Evolutionary conservation across 2,329 filamentous ascomycete genomes (phyloP).

Genomic region (Fusarium chaquense): DNA sequence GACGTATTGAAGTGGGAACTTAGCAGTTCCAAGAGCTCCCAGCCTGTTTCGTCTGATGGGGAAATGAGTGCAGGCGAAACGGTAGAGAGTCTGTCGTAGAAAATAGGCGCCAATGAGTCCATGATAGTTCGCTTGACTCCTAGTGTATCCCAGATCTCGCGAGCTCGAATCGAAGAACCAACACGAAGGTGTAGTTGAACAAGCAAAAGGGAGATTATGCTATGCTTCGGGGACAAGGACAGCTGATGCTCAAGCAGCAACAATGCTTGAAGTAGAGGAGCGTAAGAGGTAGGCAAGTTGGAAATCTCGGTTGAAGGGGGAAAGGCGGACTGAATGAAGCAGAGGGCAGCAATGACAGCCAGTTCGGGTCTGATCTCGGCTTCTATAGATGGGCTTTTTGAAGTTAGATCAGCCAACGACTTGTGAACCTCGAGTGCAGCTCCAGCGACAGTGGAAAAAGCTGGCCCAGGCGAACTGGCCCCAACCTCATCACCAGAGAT

Average conservation of each 20-base stretch:
- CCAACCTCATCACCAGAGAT: slow-evolving; percentile 43
- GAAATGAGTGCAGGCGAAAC: slow-evolving; percentile 59
- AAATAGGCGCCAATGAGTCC: slow-evolving; percentile 67
- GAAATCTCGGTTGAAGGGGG: slow-evolving; percentile 39
- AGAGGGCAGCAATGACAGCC: slow-evolving; percentile 52
- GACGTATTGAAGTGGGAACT: slow-evolving; percentile 61
- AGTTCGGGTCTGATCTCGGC: slow-evolving; percentile 51
- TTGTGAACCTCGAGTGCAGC: slow-evolving; percentile 39
- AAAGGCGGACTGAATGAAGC: slow-evolving; percentile 51
- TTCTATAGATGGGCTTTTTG: slow-evolving; percentile 36
- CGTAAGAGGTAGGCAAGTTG: slow-evolving; percentile 36
- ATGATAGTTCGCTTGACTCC: slow-evolving; percentile 69
- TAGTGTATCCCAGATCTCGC: slow-evolving; percentile 62
- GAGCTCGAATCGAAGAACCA: slow-evolving; percentile 61
- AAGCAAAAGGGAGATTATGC: slow-evolving; percentile 62
- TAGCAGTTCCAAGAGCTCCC: slow-evolving; percentile 57
- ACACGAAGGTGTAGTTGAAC: slow-evolving; percentile 64
- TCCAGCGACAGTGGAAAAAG: slow-evolving; percentile 43
- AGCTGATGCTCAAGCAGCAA: slow-evolving; percentile 64
- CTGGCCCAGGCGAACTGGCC: slow-evolving; percentile 35
- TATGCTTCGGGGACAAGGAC: slow-evolving; percentile 59
- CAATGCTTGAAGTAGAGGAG: slow-evolving; percentile 61
- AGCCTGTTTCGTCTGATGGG: slow-evolving; percentile 50
- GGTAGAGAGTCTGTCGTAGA: slow-evolving; percentile 67
- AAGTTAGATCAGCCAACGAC: slow-evolving; percentile 21